Conservation (phyloP, 208 protist genomes). For the Wallacemonas sp. region DNA sequence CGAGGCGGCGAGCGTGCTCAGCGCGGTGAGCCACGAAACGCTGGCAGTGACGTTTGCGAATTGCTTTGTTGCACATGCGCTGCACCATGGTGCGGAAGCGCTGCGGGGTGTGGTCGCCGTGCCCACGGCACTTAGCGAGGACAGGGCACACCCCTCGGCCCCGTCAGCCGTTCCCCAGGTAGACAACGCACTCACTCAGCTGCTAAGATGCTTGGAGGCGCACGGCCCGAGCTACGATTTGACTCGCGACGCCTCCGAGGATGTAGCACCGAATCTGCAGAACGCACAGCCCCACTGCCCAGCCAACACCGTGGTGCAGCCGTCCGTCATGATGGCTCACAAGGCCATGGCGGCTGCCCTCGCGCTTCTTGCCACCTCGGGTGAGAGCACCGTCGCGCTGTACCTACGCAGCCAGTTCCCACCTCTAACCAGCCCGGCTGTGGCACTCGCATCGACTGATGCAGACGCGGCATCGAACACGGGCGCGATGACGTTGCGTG, state of each 20-base stretch:
- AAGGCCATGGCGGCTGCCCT: slow-evolving; percentile 13
- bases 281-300: not conserved
- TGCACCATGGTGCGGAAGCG: not conserved
- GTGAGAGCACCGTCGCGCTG: slow-evolving; percentile 24
- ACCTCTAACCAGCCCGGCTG: not conserved
- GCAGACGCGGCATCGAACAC: not conserved
- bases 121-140: too few species aligned
- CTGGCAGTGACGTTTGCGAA: not conserved
- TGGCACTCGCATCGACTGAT: not conserved
- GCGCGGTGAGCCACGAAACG: not conserved
- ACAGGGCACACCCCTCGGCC: too few species aligned
- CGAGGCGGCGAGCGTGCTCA: not conserved
- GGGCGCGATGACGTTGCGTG: too few species aligned
- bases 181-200: slow-evolving; percentile 1
- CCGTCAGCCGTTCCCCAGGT: too few species aligned
- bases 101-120: not conserved
- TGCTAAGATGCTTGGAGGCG: not conserved
- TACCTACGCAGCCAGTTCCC: slow-evolving; percentile 28
- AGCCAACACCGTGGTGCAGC: not conserved
- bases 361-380: slow-evolving; percentile 14
- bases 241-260: not conserved
- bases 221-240: not conserved
- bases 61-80: not conserved
- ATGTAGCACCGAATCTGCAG: not conserved
- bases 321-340: slow-evolving; percentile 8